These are phyloP conservation scores for Golubevia sp. DNA, from an alignment of 1,284 basidiomycete genomes.

Conservation along the genomic window DNA sequence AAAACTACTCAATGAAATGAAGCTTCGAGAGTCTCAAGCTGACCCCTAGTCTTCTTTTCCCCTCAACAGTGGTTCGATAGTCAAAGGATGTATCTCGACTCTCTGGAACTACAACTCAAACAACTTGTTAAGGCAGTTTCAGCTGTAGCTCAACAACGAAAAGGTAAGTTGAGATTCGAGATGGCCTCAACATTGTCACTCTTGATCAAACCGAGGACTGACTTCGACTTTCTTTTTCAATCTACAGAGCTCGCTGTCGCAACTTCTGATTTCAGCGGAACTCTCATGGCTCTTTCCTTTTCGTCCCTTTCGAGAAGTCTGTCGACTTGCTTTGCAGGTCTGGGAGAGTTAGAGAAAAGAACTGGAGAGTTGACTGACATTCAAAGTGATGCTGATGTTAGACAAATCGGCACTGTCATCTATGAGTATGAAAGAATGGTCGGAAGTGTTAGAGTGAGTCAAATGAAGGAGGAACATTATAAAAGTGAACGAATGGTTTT, in stretches of 20 bases:
- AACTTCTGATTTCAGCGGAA: conserved; percentile 24
- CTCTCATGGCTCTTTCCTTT: conserved; percentile 38
- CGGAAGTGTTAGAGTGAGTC: conserved; percentile 35
- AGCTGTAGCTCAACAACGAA: conserved; percentile 27
- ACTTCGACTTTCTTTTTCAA: too few species aligned
- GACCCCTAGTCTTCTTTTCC: not conserved
- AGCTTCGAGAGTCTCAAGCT: too few species aligned
- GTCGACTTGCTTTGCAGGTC: conserved; percentile 52
- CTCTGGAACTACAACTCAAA: conserved; percentile 40
- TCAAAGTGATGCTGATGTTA: conserved; percentile 47
- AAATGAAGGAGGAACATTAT: not conserved
- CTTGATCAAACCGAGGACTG: too few species aligned
- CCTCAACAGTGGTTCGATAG: conserved; percentile 41
- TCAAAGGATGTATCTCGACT: conserved; percentile 44
- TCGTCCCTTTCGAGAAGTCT: conserved; percentile 38
- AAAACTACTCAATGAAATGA: too few species aligned
- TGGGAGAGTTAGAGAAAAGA: conserved; percentile 41
- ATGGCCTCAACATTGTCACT: too few species aligned
- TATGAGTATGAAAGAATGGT: conserved; percentile 59
- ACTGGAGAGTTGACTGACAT: conserved; percentile 27
- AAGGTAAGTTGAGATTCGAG: too few species aligned
- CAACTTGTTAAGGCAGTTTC: conserved; percentile 37
- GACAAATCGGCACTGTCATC: conserved; percentile 44
- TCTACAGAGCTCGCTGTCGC: conserved; percentile 25
- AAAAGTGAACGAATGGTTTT: not conserved